A percentile compares a stretch with the other conserved stretches of the same genome.
Conservation (phyloP, 371 early-diverging fungal species). For the Mortierella polycephala region DNA sequence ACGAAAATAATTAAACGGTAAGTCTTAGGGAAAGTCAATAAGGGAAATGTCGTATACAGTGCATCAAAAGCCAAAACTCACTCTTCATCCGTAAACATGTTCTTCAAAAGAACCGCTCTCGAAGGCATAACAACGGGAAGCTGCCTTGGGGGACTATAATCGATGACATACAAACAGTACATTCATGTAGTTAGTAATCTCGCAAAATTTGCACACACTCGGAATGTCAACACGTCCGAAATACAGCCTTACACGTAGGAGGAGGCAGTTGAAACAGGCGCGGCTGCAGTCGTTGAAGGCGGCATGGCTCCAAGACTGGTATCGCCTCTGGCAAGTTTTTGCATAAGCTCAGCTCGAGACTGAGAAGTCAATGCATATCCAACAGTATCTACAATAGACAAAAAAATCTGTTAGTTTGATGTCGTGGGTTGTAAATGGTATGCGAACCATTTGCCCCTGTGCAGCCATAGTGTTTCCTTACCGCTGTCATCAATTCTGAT, state of each 20-base stretch:
- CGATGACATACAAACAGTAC: not conserved
- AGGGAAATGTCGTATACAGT: not conserved
- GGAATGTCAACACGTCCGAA: too few species aligned
- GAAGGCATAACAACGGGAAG: slow-evolving; percentile 49
- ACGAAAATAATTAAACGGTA: not conserved
- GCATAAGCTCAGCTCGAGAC: slow-evolving; percentile 88
- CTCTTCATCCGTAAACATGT: slow-evolving; percentile 95
- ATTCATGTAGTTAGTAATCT: not conserved
- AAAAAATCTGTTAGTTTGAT: slow-evolving; percentile 1
- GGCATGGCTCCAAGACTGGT: slow-evolving; percentile 39
- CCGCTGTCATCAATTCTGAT: slow-evolving; percentile 64
- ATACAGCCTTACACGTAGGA: slow-evolving; percentile 24
- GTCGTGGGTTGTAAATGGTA: not conserved
- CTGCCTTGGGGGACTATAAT: slow-evolving; percentile 30
- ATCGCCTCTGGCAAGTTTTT: slow-evolving; percentile 76
- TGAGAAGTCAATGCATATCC: slow-evolving; percentile 79
- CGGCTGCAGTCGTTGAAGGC: slow-evolving; percentile 15
- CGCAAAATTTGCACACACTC: too few species aligned
- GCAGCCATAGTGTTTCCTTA: slow-evolving; percentile 9
- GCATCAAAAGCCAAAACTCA: slow-evolving; percentile 56
- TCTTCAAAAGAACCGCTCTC: slow-evolving; percentile 75
- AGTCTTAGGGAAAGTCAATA: not conserved
- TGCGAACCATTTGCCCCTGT: not conserved
- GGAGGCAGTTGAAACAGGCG: slow-evolving; percentile 26
- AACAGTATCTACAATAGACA: slow-evolving; percentile 61